phyloP scores from a whole-genome alignment of 139 green algal genomes.

The Astrephomene gubernaculifera region DNA sequence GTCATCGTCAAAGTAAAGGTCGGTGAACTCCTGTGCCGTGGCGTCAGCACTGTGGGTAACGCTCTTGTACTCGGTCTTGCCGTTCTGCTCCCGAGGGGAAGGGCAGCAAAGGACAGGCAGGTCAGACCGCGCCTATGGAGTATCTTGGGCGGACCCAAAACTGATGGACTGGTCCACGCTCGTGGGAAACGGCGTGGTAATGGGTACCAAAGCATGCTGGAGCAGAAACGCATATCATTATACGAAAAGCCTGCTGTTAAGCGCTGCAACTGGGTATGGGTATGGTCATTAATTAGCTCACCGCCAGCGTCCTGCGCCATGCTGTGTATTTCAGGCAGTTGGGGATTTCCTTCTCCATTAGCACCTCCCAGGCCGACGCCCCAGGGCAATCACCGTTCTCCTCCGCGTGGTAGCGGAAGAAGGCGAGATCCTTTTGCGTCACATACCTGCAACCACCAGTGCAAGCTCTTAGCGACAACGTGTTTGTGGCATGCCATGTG shows the following conservation, averaged over 20 bases:
- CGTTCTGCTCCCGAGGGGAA: too few relatives aligned
- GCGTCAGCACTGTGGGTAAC: constrained; percentile 75
- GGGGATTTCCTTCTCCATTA: constrained; percentile 79
- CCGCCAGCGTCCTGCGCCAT: constrained; percentile 74
- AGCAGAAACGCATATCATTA: too few relatives aligned
- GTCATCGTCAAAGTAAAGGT: constrained; percentile 89
- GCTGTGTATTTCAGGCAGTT: constrained; percentile 74
- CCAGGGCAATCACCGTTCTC: constrained; percentile 36
- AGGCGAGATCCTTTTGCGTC: constrained; percentile 70
- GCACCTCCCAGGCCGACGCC: constrained; percentile 63
- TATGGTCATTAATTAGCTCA: constrained; percentile 40
- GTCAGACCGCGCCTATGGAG: too few relatives aligned
- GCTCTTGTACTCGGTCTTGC: constrained; percentile 93
- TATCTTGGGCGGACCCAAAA: too few relatives aligned
- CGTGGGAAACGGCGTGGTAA: too few relatives aligned
- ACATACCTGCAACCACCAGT: constrained; percentile 84
- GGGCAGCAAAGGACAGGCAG: too few relatives aligned
- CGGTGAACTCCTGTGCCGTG: constrained; percentile 88
- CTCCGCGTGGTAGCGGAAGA: constrained; percentile 74
- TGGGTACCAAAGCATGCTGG: too few relatives aligned
- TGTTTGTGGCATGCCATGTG: too few relatives aligned
- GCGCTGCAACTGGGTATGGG: neutral
- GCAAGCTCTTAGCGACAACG: too few relatives aligned
- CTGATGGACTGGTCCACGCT: too few relatives aligned
- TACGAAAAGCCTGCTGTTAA: too few relatives aligned